These are phyloP conservation scores for Leccinum imitatum DNA, from an alignment of 768 basidiomycete species.

Conservation along the genomic window DNA sequence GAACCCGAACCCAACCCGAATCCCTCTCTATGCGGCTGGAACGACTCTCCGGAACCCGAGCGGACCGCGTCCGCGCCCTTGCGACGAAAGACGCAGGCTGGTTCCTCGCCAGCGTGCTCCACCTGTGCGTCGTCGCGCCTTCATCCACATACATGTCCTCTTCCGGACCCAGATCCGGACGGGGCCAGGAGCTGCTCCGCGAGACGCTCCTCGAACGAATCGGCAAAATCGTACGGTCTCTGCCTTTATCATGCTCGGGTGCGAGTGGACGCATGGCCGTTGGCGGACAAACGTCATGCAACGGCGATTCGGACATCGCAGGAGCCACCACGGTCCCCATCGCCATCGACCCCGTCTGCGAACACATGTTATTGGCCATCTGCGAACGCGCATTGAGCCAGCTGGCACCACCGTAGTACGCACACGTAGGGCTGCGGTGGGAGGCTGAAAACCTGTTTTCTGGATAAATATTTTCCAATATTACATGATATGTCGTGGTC, in stretches of 20 bases:
- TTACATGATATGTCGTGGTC: too few species aligned
- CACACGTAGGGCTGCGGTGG: too few species aligned
- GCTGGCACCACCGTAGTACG: background rate
- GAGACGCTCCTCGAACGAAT: slow-evolving; percentile 22
- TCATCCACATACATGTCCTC: background rate
- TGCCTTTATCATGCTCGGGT: background rate
- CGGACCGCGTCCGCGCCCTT: too few species aligned
- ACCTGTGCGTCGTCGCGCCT: too few species aligned
- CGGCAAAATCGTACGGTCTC: slow-evolving; percentile 21
- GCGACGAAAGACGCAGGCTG: too few species aligned
- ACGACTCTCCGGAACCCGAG: too few species aligned
- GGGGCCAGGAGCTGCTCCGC: background rate
- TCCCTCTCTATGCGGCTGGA: too few species aligned
- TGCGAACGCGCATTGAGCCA: slow-evolving; percentile 27
- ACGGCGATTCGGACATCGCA: too few species aligned
- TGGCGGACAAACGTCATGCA: background rate
- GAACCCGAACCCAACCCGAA: too few species aligned
- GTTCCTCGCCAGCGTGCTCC: too few species aligned
- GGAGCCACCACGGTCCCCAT: background rate
- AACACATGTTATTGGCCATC: slow-evolving; percentile 28
- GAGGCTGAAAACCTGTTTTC: too few species aligned
- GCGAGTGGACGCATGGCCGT: background rate
- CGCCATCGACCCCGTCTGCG: slow-evolving; percentile 23
- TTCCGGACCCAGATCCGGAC: background rate
- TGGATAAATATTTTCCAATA: too few species aligned